Conservation (phyloP, 331 rosid species). For the Pyracantha coccinea region DNA sequence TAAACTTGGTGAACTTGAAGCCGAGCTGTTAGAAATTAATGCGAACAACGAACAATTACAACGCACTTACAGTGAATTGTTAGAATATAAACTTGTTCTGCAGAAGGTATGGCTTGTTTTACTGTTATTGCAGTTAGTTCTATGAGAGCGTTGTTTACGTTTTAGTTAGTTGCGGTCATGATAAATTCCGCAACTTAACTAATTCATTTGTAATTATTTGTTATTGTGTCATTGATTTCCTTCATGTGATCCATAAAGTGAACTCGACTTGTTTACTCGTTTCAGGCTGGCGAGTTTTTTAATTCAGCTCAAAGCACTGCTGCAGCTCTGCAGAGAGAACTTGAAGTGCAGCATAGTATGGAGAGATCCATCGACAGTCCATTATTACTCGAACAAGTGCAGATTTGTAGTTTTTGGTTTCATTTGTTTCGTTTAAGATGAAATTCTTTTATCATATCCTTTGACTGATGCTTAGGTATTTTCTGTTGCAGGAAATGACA, state of each 20-base stretch:
- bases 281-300: conserved; percentile 75
- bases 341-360: conserved; percentile 31
- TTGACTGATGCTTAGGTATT: conserved; percentile 10
- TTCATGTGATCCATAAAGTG: background rate
- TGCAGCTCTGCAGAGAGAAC: conserved; percentile 41
- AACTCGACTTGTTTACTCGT: conserved; percentile 4
- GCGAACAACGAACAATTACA: conserved; percentile 63
- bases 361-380: conserved; percentile 70
- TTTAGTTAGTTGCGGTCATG: background rate
- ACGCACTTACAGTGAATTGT: conserved; percentile 47
- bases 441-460: background rate
- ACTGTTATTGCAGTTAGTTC: background rate
- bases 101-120: conserved; percentile 48
- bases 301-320: conserved; percentile 45
- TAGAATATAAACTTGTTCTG: conserved; percentile 66
- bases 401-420: conserved; percentile 10
- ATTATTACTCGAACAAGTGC: conserved; percentile 65
- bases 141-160: background rate
- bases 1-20: conserved; percentile 69
- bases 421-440: background rate
- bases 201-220: background rate
- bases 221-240: background rate
- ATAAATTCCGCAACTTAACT: background rate
- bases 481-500: conserved; percentile 38
- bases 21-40: conserved; percentile 56